A percentile compares a stretch with the other conserved stretches of the same genome.
Evolutionary conservation across 495 filamentous ascomycete species (phyloP).

Genomic region (Penicillium riverlandense): DNA sequence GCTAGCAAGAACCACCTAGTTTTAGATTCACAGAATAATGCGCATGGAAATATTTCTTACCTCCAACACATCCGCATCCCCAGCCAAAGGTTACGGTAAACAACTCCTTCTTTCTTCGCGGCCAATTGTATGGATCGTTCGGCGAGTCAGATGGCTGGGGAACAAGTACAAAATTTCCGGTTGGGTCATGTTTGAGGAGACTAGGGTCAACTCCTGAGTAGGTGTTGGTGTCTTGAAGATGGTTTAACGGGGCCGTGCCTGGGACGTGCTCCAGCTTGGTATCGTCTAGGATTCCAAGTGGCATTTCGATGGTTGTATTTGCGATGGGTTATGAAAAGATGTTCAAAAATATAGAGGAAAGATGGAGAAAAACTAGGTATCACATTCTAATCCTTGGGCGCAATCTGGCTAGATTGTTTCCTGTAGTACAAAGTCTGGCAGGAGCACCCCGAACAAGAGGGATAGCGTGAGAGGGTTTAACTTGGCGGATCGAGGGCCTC

Average conservation of each 20-base stretch:
- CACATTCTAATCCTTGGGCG: no score
- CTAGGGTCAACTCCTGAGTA: constrained; percentile 28
- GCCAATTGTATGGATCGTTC: constrained; percentile 43
- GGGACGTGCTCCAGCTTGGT: constrained; percentile 56
- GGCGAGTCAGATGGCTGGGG: constrained; percentile 41
- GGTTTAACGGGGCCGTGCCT: constrained; percentile 36
- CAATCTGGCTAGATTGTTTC: no score
- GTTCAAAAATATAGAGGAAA: not conserved
- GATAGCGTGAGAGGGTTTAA: no score
- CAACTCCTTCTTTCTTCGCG: constrained; percentile 35
- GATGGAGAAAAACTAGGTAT: no score
- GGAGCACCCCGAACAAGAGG: no score
- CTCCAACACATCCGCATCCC: constrained; percentile 32
- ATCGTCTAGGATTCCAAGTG: constrained; percentile 65
- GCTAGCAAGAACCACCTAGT: constrained; percentile 10
- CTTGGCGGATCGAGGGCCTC: no score
- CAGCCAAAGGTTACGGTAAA: constrained; percentile 26
- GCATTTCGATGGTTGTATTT: constrained; percentile 41
- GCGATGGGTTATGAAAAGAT: not conserved
- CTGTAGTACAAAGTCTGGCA: no score
- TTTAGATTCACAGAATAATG: no score
- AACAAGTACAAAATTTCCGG: constrained; percentile 38
- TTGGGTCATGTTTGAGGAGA: constrained; percentile 31
- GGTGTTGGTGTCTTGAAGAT: constrained; percentile 6
- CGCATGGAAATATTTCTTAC: constrained; percentile 12